A percentile compares a stretch with the other conserved stretches of the same genome.
Evolutionary conservation across 306 rosid genomes (phyloP).

Genomic region (Dryas drummondii): DNA sequence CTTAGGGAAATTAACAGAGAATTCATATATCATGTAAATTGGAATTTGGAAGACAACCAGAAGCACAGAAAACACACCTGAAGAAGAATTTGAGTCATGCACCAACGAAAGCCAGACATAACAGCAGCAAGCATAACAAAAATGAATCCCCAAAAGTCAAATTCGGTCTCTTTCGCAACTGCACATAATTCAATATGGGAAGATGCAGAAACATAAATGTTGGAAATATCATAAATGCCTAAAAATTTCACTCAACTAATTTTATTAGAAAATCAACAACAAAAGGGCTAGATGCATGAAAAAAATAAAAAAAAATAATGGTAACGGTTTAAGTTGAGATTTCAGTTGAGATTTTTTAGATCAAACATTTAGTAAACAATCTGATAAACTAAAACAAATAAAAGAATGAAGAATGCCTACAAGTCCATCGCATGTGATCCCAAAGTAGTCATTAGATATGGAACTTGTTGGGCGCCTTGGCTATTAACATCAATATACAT

Average conservation of each 20-base stretch:
- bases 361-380: background rate
- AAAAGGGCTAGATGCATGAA: background rate
- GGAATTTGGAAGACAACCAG: background rate
- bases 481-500: constrained; percentile 1
- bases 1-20: constrained; percentile 2
- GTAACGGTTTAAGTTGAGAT: background rate
- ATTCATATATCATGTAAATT: background rate
- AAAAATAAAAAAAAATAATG: background rate
- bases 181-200: constrained; percentile 18
- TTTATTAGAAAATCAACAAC: constrained; percentile 11
- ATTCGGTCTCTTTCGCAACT: constrained; percentile 91
- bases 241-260: constrained; percentile 1
- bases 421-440: background rate
- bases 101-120: constrained; percentile 98
- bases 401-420: background rate
- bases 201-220: constrained; percentile 21
- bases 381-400: background rate
- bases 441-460: background rate
- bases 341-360: background rate
- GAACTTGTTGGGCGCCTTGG: background rate
- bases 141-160: constrained; percentile 77
- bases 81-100: constrained; percentile 95
- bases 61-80: constrained; percentile 58
- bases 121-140: constrained; percentile 99
- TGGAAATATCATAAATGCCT: constrained; percentile 19